Evolutionary conservation across 352 stramenopile species (phyloP), one percentile per base, ranked within the genome.

Genomic region (Plasmopara halstedii): DNA sequence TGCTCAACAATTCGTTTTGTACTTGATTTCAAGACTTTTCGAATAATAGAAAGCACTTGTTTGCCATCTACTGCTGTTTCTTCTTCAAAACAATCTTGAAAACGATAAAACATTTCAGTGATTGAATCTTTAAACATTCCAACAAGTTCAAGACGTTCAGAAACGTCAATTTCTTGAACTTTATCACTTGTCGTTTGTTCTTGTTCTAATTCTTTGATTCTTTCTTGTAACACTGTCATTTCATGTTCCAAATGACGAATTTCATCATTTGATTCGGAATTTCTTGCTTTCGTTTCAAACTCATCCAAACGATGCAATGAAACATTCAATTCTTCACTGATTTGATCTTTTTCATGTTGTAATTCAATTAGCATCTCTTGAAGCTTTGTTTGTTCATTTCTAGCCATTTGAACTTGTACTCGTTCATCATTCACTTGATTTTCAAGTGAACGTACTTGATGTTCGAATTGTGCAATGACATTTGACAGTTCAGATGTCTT

Each of bases 101-200:
- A 87, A 4, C 72, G 79, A 53, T 82, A 88, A 45, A 88, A 88
- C 65, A 90, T 83, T 13, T 88, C 75, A 50, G 86, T 90, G 46
- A 88, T 67, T 0, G 67, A 58, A 39, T 88, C 73, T 37, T 90
- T 90, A 58, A 88, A 86, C 36, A 90, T 47, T 10, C 35, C 56
- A 33, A 76, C 57, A 8, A 85, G 42, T 32, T 45, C 49, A 33
- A 78, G 62, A 10, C 70, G 66, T 19, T 74, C 52, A 6, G 60
- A 46, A 0, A 38, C 27, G 27, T 22, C 44, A 20, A 4, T 4
- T 1, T n/a, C n/a, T 29, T 10, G 25, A 6, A 10, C 25, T 84
- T 83, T 40, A 86, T 61, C 11, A 62, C 40, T 51, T 86, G n/a
- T n/a, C n/a, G n/a, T n/a, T n/a, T n/a, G n/a, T n/a, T n/a, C n/a